A percentile compares a stretch with the other conserved stretches of the same genome.
phyloP scores from a whole-genome alignment of 2,329 filamentous ascomycete species.

The Chaetomium sp. region DNA sequence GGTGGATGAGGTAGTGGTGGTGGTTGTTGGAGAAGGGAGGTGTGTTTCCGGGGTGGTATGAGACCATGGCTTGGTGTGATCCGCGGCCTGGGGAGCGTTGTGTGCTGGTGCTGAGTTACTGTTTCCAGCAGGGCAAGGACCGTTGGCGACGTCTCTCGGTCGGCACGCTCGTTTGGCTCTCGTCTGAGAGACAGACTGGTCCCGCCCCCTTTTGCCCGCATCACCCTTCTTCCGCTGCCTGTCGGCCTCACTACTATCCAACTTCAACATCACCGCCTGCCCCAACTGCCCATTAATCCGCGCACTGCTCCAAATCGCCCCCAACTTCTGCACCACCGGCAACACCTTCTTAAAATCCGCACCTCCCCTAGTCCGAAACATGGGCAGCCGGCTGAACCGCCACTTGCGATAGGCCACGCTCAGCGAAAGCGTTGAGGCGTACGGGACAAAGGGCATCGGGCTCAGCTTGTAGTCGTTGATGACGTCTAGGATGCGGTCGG shows the following conservation, averaged over 20 bases:
- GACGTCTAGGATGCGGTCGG: constrained; percentile 51
- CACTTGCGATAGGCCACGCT: constrained; percentile 59
- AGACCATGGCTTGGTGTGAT: not conserved
- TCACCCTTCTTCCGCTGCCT: not conserved
- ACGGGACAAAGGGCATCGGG: constrained; percentile 54
- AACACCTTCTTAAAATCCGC: constrained; percentile 50
- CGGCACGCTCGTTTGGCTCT: too few relatives aligned
- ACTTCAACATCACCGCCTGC: constrained; percentile 48
- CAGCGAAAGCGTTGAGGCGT: constrained; percentile 54
- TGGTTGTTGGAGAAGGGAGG: not conserved
- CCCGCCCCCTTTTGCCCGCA: not conserved
- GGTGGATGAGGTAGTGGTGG: not conserved
- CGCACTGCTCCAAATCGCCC: constrained; percentile 53
- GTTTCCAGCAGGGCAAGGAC: too few relatives aligned
- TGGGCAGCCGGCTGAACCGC: constrained; percentile 52
- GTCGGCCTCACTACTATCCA: constrained; percentile 37
- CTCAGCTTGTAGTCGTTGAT: constrained; percentile 45
- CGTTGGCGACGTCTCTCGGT: too few relatives aligned
- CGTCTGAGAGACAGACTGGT: too few relatives aligned
- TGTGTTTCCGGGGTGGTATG: not conserved
- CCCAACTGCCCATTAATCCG: constrained; percentile 49
- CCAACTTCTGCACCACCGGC: constrained; percentile 44
- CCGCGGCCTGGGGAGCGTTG: not conserved
- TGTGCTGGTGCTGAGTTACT: not conserved
- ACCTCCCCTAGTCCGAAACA: constrained; percentile 52